phyloP scores from a whole-genome alignment of 2,329 filamentous ascomycete genomes.

The Colletotrichum incanum region DNA sequence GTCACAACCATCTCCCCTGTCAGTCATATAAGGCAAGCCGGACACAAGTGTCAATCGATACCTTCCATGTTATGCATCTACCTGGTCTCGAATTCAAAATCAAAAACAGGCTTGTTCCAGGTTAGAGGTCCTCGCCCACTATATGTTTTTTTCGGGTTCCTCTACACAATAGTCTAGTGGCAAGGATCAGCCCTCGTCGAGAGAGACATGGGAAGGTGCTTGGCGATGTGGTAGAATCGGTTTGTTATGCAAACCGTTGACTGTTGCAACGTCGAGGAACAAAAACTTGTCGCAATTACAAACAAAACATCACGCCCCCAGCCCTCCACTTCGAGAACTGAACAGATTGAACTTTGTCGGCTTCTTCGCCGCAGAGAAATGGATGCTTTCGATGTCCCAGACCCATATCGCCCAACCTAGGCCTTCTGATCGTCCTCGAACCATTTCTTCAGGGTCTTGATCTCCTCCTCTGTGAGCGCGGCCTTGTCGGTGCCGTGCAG shows the following conservation, averaged over 20 bases:
- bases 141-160: background rate
- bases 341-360: background rate
- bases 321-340: background rate
- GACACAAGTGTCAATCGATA: background rate
- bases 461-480: slow-evolving; percentile 26
- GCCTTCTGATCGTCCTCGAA: slow-evolving; percentile 24
- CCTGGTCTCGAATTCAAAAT: background rate
- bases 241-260: no score
- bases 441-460: slow-evolving; percentile 37
- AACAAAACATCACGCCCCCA: background rate
- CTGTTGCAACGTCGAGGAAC: no score
- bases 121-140: background rate
- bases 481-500: slow-evolving; percentile 33
- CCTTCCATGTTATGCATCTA: background rate
- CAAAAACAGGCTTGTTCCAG: background rate
- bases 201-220: background rate
- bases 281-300: no score
- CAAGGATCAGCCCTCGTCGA: background rate
- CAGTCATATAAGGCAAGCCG: background rate
- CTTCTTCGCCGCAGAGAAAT: background rate
- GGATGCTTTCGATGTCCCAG: background rate
- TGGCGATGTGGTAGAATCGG: no score
- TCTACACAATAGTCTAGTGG: no score
- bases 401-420: background rate
- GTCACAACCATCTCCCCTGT: background rate